Percentiles rank a stretch among this genome's conserved stretches.
Conservation (phyloP, 164 flowering plant species). For the Warburgia ugandensis region DNA sequence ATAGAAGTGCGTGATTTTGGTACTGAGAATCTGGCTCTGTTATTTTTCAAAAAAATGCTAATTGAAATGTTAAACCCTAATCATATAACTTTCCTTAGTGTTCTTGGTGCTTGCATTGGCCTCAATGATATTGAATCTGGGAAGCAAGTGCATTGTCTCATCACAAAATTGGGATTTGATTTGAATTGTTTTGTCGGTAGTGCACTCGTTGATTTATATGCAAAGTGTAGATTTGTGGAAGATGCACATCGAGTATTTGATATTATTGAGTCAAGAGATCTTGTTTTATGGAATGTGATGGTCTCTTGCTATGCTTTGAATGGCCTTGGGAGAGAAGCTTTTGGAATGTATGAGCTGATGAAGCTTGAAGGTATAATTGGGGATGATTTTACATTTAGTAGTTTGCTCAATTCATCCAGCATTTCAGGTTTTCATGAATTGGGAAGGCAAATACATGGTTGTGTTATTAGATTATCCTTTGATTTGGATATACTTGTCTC, state of each 20-base stretch:
- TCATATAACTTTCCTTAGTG: constrained; percentile 35
- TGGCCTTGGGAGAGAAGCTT: constrained; percentile 27
- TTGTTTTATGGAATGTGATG: constrained; percentile 69
- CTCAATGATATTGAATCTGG: constrained; percentile 25
- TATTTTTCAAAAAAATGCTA: constrained; percentile 47
- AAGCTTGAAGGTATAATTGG: constrained; percentile 28
- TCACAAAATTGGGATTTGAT: constrained; percentile 31
- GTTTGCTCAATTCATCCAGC: constrained; percentile 37
- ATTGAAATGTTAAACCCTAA: constrained; percentile 33
- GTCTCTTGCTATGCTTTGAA: constrained; percentile 45
- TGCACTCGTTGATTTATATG: constrained; percentile 48
- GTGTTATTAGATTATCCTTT: constrained; percentile 27
- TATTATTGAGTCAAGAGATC: constrained; percentile 25
- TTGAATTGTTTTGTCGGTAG: constrained; percentile 31
- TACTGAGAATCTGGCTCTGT: constrained; percentile 19
- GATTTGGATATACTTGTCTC: constrained; percentile 42
- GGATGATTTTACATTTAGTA: constrained; percentile 48
- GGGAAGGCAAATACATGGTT: constrained; percentile 52
- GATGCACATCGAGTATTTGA: constrained; percentile 47
- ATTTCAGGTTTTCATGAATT: constrained; percentile 16
- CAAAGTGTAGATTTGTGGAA: constrained; percentile 33
- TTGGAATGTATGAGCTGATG: constrained; percentile 38
- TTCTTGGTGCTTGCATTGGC: constrained; percentile 30
- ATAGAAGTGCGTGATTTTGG: background rate
- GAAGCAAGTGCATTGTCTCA: constrained; percentile 41